Conservation (phyloP, 306 rosid genomes). For the Vigna hirtella region DNA sequence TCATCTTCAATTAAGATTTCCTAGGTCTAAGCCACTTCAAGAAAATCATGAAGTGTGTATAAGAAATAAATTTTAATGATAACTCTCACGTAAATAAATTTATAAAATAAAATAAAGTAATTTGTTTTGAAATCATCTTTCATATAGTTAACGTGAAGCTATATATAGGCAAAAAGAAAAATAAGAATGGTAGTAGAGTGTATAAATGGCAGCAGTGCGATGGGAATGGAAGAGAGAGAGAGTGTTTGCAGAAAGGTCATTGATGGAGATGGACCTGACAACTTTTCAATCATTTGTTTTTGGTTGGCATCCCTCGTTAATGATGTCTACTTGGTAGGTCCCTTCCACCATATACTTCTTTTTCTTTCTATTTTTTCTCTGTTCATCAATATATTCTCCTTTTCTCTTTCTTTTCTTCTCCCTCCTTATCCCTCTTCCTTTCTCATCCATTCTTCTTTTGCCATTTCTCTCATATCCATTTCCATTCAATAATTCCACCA, state of each 20-base stretch:
- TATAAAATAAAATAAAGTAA: too few species aligned
- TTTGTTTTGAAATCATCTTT: too few species aligned
- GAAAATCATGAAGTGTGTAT: too few species aligned
- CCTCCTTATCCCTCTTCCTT: neutral
- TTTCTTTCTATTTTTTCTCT: neutral
- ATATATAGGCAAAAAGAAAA: too few species aligned
- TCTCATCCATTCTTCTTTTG: constrained; percentile 3
- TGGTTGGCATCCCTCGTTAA: constrained; percentile 41
- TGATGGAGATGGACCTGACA: constrained; percentile 43
- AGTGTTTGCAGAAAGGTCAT: constrained; percentile 30
- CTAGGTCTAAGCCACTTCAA: too few species aligned
- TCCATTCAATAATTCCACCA: neutral
- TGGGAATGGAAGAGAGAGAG: constrained; percentile 22
- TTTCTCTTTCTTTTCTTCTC: neutral
- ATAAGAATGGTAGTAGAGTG: too few species aligned
- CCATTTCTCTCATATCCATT: neutral
- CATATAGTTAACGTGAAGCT: too few species aligned
- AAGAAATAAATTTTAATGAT: too few species aligned
- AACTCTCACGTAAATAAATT: too few species aligned
- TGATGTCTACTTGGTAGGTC: constrained; percentile 36
- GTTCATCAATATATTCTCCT: constrained; percentile 25
- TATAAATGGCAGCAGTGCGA: neutral
- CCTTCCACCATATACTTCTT: constrained; percentile 25
- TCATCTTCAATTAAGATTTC: too few species aligned
- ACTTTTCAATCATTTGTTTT: constrained; percentile 42